Evolutionary conservation across 2,329 filamentous ascomycete species (phyloP).

Genomic region (Cladobotryum mycophilum): DNA sequence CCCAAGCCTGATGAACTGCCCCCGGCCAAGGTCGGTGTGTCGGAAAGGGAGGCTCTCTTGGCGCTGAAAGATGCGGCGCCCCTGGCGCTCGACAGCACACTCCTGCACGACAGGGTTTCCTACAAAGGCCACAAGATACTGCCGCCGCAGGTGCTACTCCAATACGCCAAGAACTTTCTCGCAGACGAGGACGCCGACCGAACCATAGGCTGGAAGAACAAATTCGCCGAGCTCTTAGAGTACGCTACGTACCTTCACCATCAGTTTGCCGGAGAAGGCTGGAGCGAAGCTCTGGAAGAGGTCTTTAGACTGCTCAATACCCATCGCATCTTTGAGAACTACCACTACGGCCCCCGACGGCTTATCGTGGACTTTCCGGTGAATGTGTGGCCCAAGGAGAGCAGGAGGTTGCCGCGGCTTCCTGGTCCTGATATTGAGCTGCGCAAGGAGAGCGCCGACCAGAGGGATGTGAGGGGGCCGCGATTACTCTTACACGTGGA

Average conservation of each 20-base stretch:
- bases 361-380: slow-evolving; percentile 22
- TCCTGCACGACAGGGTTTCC: slow-evolving; percentile 8
- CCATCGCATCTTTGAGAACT: slow-evolving; percentile 29
- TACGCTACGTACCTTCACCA: slow-evolving; percentile 33
- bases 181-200: slow-evolving; percentile 41
- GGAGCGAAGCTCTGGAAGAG: slow-evolving; percentile 22
- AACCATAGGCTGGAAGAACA: slow-evolving; percentile 32
- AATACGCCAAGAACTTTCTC: slow-evolving; percentile 38
- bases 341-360: slow-evolving; percentile 25
- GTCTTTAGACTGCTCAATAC: slow-evolving; percentile 23
- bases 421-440: slow-evolving; percentile 9
- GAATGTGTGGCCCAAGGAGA: slow-evolving; percentile 14
- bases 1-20: neutral
- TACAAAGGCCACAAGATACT: slow-evolving; percentile 31
- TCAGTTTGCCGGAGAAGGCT: slow-evolving; percentile 20
- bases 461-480: neutral
- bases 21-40: neutral
- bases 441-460: neutral
- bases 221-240: slow-evolving; percentile 29
- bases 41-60: neutral
- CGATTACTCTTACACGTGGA: slow-evolving; percentile 5
- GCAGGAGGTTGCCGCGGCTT: slow-evolving; percentile 23
- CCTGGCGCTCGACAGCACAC: neutral
- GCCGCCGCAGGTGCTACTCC: slow-evolving; percentile 27
- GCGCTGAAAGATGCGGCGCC: neutral